Evolutionary conservation across 148 eudicot species (phyloP), one percentile per base, ranked within the genome.

Genomic region (Polygonum maritimum): DNA sequence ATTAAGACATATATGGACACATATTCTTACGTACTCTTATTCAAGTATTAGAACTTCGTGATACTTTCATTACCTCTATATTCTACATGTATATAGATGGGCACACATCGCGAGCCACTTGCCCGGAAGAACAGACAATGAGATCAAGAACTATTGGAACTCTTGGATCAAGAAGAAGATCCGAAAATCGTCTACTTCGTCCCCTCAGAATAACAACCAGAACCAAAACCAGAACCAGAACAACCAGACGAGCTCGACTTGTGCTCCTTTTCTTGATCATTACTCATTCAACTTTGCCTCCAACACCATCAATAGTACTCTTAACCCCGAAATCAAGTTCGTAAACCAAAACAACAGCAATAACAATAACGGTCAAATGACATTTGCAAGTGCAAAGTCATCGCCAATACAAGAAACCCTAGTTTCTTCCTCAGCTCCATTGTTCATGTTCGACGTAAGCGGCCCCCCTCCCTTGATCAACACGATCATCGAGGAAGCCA

Each of bases 141-240:
- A 94, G 60, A 94, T 94, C 2, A 94, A 94, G 77, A 94, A 94
- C 78, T 94, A 94, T 40, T 94, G 98, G 97, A 94, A 94, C 67
- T 94, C 98, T 12, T 94, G 98, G 98, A 94, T 94, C 76, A 94
- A 94, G 65, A 94, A 94, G 83, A 94, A 94, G 83, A 83, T 91
- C 9, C 81, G 87, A 58, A 94, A 94, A 74, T 76, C 79, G 21
- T 74, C 84, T 47, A 15, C 60, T n/a, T 31, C 81, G 1, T 5
- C 74, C 7, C 26, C 76, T 54, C 55, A 47, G 26, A 44, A 45
- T 14, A 54, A n/a, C 8, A 74, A 38, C n/a, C 8, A 75, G 69
- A 74, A 40, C 65, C 31, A 26, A 26, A 74, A n/a, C n/a, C 8
- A 75, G 69, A 55, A 54, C 57, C 16, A 52, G 7, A 16, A 48